Evolutionary conservation across 257 asterid species (phyloP), one percentile per base, ranked within the genome.

Genomic region (Ilex aquifolium): DNA sequence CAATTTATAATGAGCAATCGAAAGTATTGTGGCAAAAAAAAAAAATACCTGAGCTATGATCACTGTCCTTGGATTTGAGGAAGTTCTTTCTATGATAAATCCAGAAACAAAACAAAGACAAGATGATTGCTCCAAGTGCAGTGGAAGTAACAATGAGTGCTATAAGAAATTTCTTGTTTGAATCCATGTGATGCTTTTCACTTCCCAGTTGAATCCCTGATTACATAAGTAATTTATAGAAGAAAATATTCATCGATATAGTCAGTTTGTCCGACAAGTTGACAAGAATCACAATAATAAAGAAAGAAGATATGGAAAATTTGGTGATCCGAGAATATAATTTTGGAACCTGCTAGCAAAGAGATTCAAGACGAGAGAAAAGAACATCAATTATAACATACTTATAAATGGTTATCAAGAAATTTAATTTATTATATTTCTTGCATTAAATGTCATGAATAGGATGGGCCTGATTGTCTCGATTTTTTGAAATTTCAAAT

Each of bases 111-210:
- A 76, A 63, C 60, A 81, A 36, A 32, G 72, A 60, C 53, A 79
- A 69, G 44, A 76, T 46, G 52, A 79, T 46, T 31, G 74, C 56
- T 60, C 72, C 80, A 39, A 76, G 31, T 64, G 78, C 74, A 44
- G 77, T 11, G 39, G 82, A 77, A 53, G 86, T 82, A 70, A 69
- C 72, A 59, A 72, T 52, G 6, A 79, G 68, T 27, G 86, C 68
- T 57, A 73, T 48, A 62, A 77, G 44, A 75, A 86, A 62, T 67
- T 74, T 83, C 44, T 72, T 53, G 29, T 67, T 76, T 8, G 80
- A 69, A 61, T 36, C 70, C 75, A 64, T 70, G 7, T 32, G 63
- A 31, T 75, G 70, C 27, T 72, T 53, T 60, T 69, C 53, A 50
- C 53, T 62, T 40, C 73, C 81, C 40, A 29, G 71, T 67, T 52